Evolutionary conservation across 805 yeast genomes (phyloP), one percentile per base, ranked within the genome.

Genomic region (Ogataea methylovora): DNA sequence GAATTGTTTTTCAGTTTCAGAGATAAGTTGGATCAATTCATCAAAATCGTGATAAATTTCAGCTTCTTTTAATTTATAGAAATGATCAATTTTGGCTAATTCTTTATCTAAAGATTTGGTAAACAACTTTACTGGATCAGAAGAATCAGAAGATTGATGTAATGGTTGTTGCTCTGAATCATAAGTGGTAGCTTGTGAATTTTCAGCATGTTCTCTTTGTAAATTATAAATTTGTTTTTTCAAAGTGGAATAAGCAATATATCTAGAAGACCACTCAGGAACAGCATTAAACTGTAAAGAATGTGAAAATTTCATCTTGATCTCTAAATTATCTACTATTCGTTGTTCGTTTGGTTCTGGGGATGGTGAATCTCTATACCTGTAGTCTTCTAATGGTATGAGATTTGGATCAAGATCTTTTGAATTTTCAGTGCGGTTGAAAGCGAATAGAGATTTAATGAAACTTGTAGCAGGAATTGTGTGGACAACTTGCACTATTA

Each of bases 201-300:
- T 23, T 48, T 58, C 40, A 5, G 52, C 54, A 30, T 54, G 40
- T 24, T 83, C 86, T 49, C 88, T 69, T 52, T 92, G 97, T 30
- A 90, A 66, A 13, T 78, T 67, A 56, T 88, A 90, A 20, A 88
- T 83, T 27, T 84, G 69, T 61, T 84, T 85, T 57, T 92, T 90
- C 39, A 92, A 65, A 25, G 84, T 79, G 1, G 95, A 83, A 58
- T 90, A 90, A 36, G 94, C 88, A 37, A 90, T 79, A 58, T 90
- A 90, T 54, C 84, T 77, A 19, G 94, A 79, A 10, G 95, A 76
- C 98, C 98, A 90, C 57, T 92, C 97, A 2, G 98, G 97, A 4
- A 92, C 97, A 17, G 97, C 95, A 58, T 90, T 90, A 61, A 90
- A 88, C 69, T 90, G 96, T 43, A 90, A 64, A 5, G 96, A 84